A percentile compares a stretch with the other conserved stretches of the same genome.
These are phyloP conservation scores for Akanthomyces muscarius DNA, from an alignment of 2,329 filamentous ascomycete species.

Conservation along the genomic window DNA sequence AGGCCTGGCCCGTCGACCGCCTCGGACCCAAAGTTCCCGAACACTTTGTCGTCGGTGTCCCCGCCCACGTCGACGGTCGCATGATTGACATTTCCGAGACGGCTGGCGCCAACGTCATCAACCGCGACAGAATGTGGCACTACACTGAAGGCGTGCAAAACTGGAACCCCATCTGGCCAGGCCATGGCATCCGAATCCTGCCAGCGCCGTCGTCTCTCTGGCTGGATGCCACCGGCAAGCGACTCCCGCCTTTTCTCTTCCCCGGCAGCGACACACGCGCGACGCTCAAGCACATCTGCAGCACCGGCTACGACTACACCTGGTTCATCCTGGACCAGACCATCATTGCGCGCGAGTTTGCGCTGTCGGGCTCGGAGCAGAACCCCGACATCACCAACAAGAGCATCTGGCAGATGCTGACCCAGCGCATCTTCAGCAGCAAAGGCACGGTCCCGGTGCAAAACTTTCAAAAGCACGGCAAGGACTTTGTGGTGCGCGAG, in stretches of 20 bases:
- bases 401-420: conserved; percentile 49
- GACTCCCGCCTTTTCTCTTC: conserved; percentile 53
- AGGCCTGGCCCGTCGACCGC: conserved; percentile 53
- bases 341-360: conserved; percentile 60
- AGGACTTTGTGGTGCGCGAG: conserved; percentile 56
- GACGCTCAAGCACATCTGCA: conserved; percentile 56
- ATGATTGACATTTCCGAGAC: conserved; percentile 55
- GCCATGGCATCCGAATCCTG: conserved; percentile 57
- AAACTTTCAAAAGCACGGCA: conserved; percentile 54
- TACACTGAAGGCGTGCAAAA: conserved; percentile 61
- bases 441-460: conserved; percentile 54
- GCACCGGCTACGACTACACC: conserved; percentile 58
- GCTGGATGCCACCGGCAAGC: conserved; percentile 57
- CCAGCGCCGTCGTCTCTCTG: conserved; percentile 59
- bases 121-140: conserved; percentile 63
- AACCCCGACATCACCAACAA: conserved; percentile 58
- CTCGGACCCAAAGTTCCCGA: conserved; percentile 53
- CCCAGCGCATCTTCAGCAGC: conserved; percentile 44
- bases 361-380: conserved; percentile 59
- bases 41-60: conserved; percentile 57
- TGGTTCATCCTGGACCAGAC: conserved; percentile 58
- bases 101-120: conserved; percentile 52
- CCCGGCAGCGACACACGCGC: conserved; percentile 55
- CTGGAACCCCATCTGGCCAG: conserved; percentile 60
- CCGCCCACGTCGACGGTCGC: conserved; percentile 60